A percentile compares a stretch with the other conserved stretches of the same genome.
phyloP scores from a whole-genome alignment of 208 protist species.

The Porcisia deanei region DNA sequence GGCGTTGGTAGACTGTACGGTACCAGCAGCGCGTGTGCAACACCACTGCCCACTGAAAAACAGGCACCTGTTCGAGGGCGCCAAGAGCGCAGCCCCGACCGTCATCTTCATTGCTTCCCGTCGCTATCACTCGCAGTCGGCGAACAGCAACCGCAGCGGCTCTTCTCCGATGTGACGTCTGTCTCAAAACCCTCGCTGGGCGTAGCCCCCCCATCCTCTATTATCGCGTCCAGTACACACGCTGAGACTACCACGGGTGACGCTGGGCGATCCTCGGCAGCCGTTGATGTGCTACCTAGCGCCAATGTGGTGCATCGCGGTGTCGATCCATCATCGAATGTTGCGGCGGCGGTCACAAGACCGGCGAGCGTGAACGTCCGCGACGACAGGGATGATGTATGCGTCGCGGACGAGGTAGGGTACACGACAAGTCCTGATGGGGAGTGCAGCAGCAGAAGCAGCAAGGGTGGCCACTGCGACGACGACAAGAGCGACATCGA shows the following conservation, averaged over 20 bases:
- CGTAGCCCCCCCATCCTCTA: not conserved
- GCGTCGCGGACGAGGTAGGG: constrained; percentile 14
- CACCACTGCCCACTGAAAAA: not conserved
- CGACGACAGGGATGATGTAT: constrained; percentile 1
- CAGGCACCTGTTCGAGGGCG: not conserved
- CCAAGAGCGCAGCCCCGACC: not conserved
- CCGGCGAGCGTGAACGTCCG: not conserved
- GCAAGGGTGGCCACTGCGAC: not conserved
- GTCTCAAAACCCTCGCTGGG: not conserved
- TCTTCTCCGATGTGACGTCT: not conserved
- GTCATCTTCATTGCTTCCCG: not conserved
- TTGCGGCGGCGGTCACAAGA: not conserved
- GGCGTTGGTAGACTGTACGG: not conserved
- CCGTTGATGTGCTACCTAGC: not conserved
- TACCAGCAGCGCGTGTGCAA: not conserved
- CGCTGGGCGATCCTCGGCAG: not conserved
- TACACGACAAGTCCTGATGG: constrained; percentile 20
- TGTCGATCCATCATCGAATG: not conserved
- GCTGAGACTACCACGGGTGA: not conserved
- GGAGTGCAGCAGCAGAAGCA: not conserved
- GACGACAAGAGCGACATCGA: not conserved
- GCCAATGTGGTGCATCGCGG: not conserved
- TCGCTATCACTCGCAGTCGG: not conserved
- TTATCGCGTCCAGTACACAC: not conserved
- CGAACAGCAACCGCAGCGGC: not conserved